Evolutionary conservation across 2,329 filamentous ascomycete species (phyloP).

Genomic region (Leptographium lundbergii): DNA sequence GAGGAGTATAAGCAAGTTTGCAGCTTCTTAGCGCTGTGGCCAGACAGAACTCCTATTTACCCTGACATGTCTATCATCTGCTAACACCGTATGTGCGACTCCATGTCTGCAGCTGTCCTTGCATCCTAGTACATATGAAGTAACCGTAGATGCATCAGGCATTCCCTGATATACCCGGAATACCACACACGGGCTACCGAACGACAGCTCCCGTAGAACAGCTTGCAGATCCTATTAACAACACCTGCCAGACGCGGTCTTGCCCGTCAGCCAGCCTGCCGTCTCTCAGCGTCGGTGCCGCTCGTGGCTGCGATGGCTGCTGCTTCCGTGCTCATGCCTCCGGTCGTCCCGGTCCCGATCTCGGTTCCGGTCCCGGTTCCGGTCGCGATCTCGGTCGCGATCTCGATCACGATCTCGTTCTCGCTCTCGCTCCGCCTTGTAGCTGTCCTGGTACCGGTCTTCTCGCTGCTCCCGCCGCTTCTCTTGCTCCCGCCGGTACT

Average conservation of each 20-base stretch:
- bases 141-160: no score
- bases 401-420: slow-evolving; percentile 5
- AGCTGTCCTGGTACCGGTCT: slow-evolving; percentile 11
- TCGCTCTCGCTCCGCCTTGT: slow-evolving; percentile 11
- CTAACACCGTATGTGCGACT: neutral
- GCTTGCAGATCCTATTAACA: no score
- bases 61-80: neutral
- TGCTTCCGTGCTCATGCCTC: neutral
- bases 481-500: slow-evolving; percentile 14
- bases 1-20: no score
- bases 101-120: neutral
- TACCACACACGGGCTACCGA: neutral
- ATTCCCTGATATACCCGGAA: no score
- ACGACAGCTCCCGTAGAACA: neutral
- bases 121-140: no score
- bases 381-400: neutral
- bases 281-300: neutral
- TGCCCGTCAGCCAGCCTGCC: neutral
- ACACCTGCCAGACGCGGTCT: neutral
- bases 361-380: neutral
- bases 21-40: neutral
- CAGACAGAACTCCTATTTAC: neutral
- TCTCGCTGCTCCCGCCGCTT: slow-evolving; percentile 11
- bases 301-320: slow-evolving; percentile 1
- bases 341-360: neutral